Evolutionary conservation across 495 filamentous ascomycete genomes (phyloP), one percentile per base, ranked within the genome.

Genomic region (Penicillium samsonianum): DNA sequence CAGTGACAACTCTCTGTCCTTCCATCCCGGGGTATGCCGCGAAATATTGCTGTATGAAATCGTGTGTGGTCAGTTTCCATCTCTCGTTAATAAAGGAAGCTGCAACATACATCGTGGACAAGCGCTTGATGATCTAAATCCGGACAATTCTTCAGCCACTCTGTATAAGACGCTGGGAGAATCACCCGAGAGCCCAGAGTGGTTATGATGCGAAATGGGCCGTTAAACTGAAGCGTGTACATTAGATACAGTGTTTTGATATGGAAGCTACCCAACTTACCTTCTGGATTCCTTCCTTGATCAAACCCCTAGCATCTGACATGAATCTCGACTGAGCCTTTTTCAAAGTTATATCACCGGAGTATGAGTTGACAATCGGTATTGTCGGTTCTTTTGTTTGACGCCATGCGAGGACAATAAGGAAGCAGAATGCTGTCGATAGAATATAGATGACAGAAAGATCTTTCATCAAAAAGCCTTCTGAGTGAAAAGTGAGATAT

Each of bases 161-260:
- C 30, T 28, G 42, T 57, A 14, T 38, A 57, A n/a, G 59, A 52
- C 19, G 47, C 23, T 22, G 59, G 59, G 4, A 61, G 48, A 30
- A 61, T 57, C 4, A 61, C 41, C 26, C 54, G 53, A 33, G 59
- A 53, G 2, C 59, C 53, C 26, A 47, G 30, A 11, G 31, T 52
- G 9, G 48, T 57, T 16, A 57, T 53, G 14, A 61, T 61, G 47
- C 53, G 47, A 37, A 61, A 57, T 31, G 58, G 41, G 53, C 58
- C 58, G 38, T 57, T 38, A 22, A 47, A 57, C 58, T 60, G 20
- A 8, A 30, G 25, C 26, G 26, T 28, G 37, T 17, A 46, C 23
- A 28, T 46, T 17, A 43, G 40, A 19, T 4, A 19, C 40, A 42
- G 40, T 9, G 11, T 45, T 45, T 45, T 45, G 7, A 3, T 28